phyloP scores from a whole-genome alignment of 306 rosid genomes.

The Prosopis cineraria region DNA sequence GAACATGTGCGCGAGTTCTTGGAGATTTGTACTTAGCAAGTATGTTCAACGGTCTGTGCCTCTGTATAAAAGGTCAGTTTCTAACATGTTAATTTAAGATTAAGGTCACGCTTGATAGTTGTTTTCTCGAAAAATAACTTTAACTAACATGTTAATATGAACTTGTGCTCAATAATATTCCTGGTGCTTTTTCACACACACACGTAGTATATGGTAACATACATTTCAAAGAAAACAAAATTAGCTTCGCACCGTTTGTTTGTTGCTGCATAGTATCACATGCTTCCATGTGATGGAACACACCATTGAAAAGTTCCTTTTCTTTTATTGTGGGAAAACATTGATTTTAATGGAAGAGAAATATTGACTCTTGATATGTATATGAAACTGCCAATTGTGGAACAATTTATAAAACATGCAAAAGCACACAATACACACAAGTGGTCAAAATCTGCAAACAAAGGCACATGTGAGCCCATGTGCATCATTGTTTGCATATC shows the following conservation, averaged over 20 bases:
- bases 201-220: too few species aligned
- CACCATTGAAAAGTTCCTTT: background rate
- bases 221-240: too few species aligned
- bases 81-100: too few species aligned
- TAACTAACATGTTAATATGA: too few species aligned
- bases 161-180: too few species aligned
- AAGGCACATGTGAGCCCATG: conserved; percentile 13
- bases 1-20: conserved; percentile 30
- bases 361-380: background rate
- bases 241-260: too few species aligned
- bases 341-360: conserved; percentile 15
- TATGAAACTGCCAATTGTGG: background rate
- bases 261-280: conserved; percentile 2
- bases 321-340: background rate
- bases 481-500: background rate
- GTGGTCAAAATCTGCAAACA: conserved; percentile 9
- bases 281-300: conserved; percentile 26
- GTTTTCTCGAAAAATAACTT: too few species aligned
- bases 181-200: too few species aligned
- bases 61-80: too few species aligned
- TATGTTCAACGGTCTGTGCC: too few species aligned
- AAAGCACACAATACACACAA: background rate
- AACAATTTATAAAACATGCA: background rate
- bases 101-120: too few species aligned
- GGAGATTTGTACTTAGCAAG: too few species aligned